Evolutionary conservation across 257 asterid species (phyloP).

Genomic region (Galeopsis tetrahit): DNA sequence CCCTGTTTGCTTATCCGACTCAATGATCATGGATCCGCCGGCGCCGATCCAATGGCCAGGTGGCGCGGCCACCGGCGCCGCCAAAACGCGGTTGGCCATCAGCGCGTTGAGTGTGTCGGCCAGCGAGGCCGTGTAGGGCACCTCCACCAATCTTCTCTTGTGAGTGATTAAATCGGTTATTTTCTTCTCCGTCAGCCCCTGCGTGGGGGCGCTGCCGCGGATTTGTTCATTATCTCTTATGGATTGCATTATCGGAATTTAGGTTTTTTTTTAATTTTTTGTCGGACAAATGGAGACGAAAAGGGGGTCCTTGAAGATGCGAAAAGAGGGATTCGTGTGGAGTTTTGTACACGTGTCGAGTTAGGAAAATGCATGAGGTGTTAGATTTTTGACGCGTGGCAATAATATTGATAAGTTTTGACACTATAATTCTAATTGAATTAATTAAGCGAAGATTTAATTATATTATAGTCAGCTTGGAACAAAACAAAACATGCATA

Average conservation of each 20-base stretch:
- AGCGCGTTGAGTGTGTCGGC: constrained; percentile 78
- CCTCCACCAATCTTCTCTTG: constrained; percentile 74
- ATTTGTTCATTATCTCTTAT: constrained; percentile 3
- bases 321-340: background rate
- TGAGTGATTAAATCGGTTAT: constrained; percentile 58
- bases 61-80: constrained; percentile 95
- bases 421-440: too few relatives aligned
- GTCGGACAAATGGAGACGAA: constrained; percentile 14
- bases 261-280: background rate
- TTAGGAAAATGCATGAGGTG: background rate
- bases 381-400: constrained; percentile 2
- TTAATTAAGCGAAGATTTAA: too few relatives aligned
- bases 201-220: constrained; percentile 27
- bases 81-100: constrained; percentile 64
- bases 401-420: too few relatives aligned
- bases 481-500: too few relatives aligned
- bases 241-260: constrained; percentile 36
- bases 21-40: constrained; percentile 95
- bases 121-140: constrained; percentile 86
- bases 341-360: constrained; percentile 18
- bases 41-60: constrained; percentile 99
- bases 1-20: constrained; percentile 88
- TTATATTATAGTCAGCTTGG: too few relatives aligned
- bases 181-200: constrained; percentile 53
- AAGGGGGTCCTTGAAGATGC: background rate